phyloP scores from a whole-genome alignment of 2,329 filamentous ascomycete species.

The Colletotrichum sp. region DNA sequence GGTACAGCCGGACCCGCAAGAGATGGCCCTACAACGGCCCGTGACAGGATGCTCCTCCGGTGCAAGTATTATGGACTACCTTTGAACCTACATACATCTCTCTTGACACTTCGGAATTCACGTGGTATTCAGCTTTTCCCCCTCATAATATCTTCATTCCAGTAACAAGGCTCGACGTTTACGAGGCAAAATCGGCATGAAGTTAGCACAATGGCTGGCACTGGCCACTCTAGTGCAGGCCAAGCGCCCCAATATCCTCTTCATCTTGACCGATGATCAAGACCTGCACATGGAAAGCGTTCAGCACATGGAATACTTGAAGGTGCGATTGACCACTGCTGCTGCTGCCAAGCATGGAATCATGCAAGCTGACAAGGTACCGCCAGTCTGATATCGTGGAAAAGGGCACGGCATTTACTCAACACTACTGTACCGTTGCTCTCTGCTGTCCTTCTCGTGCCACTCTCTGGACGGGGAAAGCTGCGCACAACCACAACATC shows the following conservation, averaged over 20 bases:
- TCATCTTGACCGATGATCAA: neutral
- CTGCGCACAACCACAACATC: slow-evolving; percentile 31
- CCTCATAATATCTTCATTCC: neutral
- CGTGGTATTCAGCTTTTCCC: neutral
- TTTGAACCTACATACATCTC: neutral
- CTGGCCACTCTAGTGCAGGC: neutral
- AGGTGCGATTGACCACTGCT: neutral
- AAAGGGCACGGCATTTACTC: slow-evolving; percentile 27
- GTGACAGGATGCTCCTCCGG: neutral
- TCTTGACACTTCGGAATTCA: neutral
- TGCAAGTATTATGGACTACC: neutral
- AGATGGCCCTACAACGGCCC: neutral
- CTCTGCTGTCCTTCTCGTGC: slow-evolving; percentile 31
- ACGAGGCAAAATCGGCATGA: neutral
- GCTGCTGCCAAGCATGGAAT: neutral
- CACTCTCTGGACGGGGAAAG: slow-evolving; percentile 26
- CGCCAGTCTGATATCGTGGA: neutral
- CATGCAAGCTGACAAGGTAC: neutral
- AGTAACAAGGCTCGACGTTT: neutral
- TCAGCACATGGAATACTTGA: neutral
- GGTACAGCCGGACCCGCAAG: neutral
- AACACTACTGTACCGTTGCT: slow-evolving; percentile 33
- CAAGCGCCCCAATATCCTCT: neutral
- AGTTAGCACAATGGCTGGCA: neutral
- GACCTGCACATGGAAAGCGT: neutral